Conservation (phyloP, 805 yeast genomes). For the Cyberlindnera xylosilytica region DNA sequence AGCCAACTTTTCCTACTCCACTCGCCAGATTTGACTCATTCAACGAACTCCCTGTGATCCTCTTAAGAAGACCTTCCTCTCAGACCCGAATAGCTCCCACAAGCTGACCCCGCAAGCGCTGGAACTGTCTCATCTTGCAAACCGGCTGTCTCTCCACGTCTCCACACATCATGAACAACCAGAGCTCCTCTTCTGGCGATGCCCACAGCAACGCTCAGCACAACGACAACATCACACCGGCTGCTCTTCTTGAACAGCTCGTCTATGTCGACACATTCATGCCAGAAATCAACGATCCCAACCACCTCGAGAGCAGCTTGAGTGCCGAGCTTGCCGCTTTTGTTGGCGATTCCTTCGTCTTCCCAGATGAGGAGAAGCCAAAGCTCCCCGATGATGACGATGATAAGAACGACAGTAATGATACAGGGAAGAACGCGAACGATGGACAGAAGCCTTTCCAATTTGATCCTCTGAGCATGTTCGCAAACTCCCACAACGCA, state of each 20-base stretch:
- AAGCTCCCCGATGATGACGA: slow-evolving; percentile 17
- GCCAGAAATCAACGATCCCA: slow-evolving; percentile 44
- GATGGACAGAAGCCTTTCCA: not conserved
- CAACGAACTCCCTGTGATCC: too few species aligned
- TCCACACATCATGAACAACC: slow-evolving; percentile 3
- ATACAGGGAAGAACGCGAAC: not conserved
- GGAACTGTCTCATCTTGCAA: not conserved
- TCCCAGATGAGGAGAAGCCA: slow-evolving; percentile 80
- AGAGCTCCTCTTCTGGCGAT: not conserved
- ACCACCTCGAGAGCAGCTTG: slow-evolving; percentile 47
- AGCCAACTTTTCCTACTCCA: too few species aligned
- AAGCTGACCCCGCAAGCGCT: too few species aligned
- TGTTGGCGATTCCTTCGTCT: slow-evolving; percentile 77
- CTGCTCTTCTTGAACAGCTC: slow-evolving; percentile 62
- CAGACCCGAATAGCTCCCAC: too few species aligned
- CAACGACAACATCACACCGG: slow-evolving; percentile 32
- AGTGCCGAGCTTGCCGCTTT: slow-evolving; percentile 74
- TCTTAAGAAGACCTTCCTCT: too few species aligned
- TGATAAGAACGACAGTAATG: slow-evolving; percentile 9
- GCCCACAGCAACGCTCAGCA: slow-evolving; percentile 4
- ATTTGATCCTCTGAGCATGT: not conserved
- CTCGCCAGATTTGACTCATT: too few species aligned
- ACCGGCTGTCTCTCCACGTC: not conserved
- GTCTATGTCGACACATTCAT: slow-evolving; percentile 78
- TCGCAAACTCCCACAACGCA: not conserved